A percentile compares a stretch with the other conserved stretches of the same genome.
These are phyloP conservation scores for Sarocladium kiliense DNA, from an alignment of 2,329 filamentous ascomycete genomes.

Conservation along the genomic window DNA sequence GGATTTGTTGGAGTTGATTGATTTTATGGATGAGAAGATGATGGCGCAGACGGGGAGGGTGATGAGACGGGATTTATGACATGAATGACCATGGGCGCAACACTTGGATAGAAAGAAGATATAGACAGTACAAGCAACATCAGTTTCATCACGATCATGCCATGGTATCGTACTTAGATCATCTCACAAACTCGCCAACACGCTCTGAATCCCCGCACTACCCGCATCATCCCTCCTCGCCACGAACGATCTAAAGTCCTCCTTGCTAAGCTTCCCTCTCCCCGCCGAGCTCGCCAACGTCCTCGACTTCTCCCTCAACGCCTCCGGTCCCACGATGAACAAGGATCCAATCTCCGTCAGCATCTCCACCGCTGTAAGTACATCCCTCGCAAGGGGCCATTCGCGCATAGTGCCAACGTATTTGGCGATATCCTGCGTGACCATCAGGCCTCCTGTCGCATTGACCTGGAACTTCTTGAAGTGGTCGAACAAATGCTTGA, in stretches of 20 bases:
- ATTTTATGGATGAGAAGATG: slow-evolving; percentile 52
- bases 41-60: slow-evolving; percentile 26
- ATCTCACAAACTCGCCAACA: slow-evolving; percentile 58
- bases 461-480: slow-evolving; percentile 93
- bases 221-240: slow-evolving; percentile 78
- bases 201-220: slow-evolving; percentile 76
- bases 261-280: slow-evolving; percentile 55
- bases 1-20: slow-evolving; percentile 54
- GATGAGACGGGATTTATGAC: slow-evolving; percentile 29
- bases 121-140: neutral
- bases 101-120: neutral
- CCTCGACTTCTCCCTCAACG: slow-evolving; percentile 64
- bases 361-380: slow-evolving; percentile 70
- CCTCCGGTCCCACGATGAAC: slow-evolving; percentile 87
- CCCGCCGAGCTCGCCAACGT: slow-evolving; percentile 43
- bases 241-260: slow-evolving; percentile 79
- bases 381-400: slow-evolving; percentile 70
- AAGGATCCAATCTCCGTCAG: slow-evolving; percentile 90
- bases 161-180: slow-evolving; percentile 18
- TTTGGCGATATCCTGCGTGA: slow-evolving; percentile 91
- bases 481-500: slow-evolving; percentile 79
- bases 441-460: slow-evolving; percentile 87
- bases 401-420: slow-evolving; percentile 82
- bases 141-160: neutral
- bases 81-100: neutral